Percentiles rank a stretch among this genome's conserved stretches.
Conservation (phyloP, 768 basidiomycete genomes). For the Rhizopogon rudus region DNA sequence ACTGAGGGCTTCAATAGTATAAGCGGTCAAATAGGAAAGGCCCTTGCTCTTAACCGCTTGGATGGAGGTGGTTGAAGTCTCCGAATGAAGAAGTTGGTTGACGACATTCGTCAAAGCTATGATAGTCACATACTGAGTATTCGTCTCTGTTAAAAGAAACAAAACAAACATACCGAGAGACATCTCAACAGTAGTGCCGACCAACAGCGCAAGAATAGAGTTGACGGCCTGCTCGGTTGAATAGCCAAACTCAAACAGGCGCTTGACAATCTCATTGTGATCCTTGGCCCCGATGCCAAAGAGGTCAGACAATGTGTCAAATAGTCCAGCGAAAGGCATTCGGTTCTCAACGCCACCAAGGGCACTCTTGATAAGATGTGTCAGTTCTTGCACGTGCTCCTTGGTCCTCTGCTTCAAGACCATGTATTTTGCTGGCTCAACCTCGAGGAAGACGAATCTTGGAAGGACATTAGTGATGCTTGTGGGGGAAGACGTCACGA, state of each 20-base stretch:
- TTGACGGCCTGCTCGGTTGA: slow-evolving; percentile 62
- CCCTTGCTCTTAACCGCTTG: slow-evolving; percentile 27
- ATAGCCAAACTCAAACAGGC: slow-evolving; percentile 50
- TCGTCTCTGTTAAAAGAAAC: background rate
- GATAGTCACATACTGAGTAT: background rate
- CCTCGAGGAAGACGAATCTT: slow-evolving; percentile 75
- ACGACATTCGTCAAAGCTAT: slow-evolving; percentile 62
- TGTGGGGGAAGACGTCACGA: too few relatives aligned
- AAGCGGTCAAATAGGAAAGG: slow-evolving; percentile 43
- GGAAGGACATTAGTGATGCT: background rate
- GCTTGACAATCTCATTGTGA: slow-evolving; percentile 49
- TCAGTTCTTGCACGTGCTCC: slow-evolving; percentile 47
- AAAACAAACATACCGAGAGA: slow-evolving; percentile 46
- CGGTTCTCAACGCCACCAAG: slow-evolving; percentile 38
- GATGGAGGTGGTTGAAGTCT: slow-evolving; percentile 31
- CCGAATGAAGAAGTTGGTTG: slow-evolving; percentile 56
- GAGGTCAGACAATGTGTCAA: slow-evolving; percentile 41
- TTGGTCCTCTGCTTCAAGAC: slow-evolving; percentile 47
- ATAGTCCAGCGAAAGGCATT: slow-evolving; percentile 33
- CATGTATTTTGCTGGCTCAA: slow-evolving; percentile 56
- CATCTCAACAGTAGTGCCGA: slow-evolving; percentile 63
- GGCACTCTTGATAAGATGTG: slow-evolving; percentile 50
- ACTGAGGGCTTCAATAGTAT: slow-evolving; percentile 71
- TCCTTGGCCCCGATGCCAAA: slow-evolving; percentile 41
- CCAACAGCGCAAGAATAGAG: slow-evolving; percentile 65